Conservation (phyloP, 176 grass and related monocot genomes). For the Ensete ventricosum region DNA sequence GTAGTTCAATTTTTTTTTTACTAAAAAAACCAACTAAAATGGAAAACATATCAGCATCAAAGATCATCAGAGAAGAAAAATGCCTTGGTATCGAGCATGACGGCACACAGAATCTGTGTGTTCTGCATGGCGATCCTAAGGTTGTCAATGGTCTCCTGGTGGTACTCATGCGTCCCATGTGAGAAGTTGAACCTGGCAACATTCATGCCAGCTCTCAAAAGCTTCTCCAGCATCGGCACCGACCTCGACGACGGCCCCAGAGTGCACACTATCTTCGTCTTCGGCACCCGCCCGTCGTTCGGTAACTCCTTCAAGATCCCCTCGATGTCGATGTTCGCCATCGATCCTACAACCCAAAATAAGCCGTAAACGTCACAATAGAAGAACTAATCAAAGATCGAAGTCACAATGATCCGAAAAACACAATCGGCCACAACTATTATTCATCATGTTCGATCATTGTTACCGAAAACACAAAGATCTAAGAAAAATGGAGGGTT, state of each 20-base stretch:
- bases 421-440: not conserved
- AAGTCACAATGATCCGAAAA: not conserved
- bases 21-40: not conserved
- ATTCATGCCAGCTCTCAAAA: conserved; percentile 19
- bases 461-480: not conserved
- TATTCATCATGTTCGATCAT: not conserved
- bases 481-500: not conserved
- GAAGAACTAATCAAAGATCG: not conserved
- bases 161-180: conserved; percentile 19
- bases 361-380: not conserved
- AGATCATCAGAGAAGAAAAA: not conserved
- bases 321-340: conserved; percentile 17
- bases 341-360: not conserved
- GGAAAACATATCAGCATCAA: not conserved
- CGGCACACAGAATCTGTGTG: conserved; percentile 18
- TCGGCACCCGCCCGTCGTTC: conserved; percentile 11
- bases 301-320: conserved; percentile 16
- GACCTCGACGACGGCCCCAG: conserved; percentile 19
- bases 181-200: conserved; percentile 21
- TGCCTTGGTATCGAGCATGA: conserved; percentile 23
- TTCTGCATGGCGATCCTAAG: conserved; percentile 22
- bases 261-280: conserved; percentile 25
- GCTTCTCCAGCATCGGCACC: conserved; percentile 20
- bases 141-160: conserved; percentile 22
- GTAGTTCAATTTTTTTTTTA: not conserved